Percentiles rank a stretch among this genome's conserved stretches.
phyloP scores from a whole-genome alignment of 208 protist genomes.

The Leishmania tropica region DNA sequence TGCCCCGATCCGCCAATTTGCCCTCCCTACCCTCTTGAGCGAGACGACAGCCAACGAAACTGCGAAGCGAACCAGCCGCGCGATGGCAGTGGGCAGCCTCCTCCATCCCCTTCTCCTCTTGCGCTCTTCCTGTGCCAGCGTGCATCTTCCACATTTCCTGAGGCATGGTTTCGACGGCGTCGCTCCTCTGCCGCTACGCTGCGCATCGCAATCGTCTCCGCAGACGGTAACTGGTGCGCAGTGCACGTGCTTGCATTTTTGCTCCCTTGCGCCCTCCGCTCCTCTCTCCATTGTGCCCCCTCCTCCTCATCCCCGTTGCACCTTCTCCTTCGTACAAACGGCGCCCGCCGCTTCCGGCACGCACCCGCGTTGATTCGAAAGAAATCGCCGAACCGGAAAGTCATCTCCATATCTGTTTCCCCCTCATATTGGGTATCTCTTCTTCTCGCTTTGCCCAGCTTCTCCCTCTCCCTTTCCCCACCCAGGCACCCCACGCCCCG shows the following conservation, averaged over 20 bases:
- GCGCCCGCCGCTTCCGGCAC: not conserved
- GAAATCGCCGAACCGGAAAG: not conserved
- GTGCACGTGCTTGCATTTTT: not conserved
- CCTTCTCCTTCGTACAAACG: not conserved
- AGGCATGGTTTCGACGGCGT: not conserved
- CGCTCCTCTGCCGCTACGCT: not conserved
- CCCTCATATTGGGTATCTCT: not conserved
- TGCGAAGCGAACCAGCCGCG: not conserved
- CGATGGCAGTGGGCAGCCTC: not conserved
- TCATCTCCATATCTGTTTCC: not conserved
- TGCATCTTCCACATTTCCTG: not conserved
- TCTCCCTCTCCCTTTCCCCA: not conserved
- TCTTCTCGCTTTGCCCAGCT: not conserved
- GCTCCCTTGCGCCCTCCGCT: not conserved
- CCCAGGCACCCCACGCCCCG: too few relatives aligned
- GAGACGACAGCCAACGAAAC: not conserved
- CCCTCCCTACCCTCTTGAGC: not conserved
- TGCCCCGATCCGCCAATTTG: not conserved
- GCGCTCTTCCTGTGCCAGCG: not conserved
- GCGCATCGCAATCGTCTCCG: not conserved
- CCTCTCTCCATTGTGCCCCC: not conserved
- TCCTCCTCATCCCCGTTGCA: not conserved
- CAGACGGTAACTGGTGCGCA: not conserved
- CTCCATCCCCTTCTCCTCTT: not conserved
- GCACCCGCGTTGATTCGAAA: not conserved